Conservation (phyloP, 768 basidiomycete genomes). For the Podaxis sp. region DNA sequence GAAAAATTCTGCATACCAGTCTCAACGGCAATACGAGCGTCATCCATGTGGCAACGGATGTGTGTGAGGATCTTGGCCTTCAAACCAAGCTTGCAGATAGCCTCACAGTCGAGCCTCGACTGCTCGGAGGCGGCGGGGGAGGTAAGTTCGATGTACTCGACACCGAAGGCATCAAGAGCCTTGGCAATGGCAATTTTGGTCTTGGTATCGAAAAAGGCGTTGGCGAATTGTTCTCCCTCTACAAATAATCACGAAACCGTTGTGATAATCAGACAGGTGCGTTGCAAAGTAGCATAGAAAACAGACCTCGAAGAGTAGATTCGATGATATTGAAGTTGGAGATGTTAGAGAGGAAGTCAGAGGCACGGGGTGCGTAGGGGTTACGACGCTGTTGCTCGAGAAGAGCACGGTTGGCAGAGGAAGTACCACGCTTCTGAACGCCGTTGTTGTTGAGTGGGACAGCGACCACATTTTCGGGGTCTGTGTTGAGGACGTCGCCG, state of each 20-base stretch:
- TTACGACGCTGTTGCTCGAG: slow-evolving; percentile 51
- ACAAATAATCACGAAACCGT: slow-evolving; percentile 3
- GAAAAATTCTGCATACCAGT: slow-evolving; percentile 60
- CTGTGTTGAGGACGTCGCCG: slow-evolving; percentile 45
- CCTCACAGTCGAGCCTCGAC: slow-evolving; percentile 90
- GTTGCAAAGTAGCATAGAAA: neutral
- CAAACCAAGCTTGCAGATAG: slow-evolving; percentile 98
- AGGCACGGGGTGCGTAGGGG: slow-evolving; percentile 87
- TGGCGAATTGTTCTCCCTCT: slow-evolving; percentile 99
- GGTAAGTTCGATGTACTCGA: slow-evolving; percentile 99
- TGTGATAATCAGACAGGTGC: neutral
- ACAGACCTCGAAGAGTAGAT: slow-evolving; percentile 87
- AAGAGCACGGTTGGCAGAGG: slow-evolving; percentile 32
- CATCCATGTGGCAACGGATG: slow-evolving; percentile 99
- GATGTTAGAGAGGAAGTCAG: slow-evolving; percentile 90
- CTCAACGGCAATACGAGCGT: slow-evolving; percentile 96
- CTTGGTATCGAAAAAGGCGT: slow-evolving; percentile 99
- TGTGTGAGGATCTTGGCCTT: slow-evolving; percentile 97
- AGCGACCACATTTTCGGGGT: slow-evolving; percentile 66
- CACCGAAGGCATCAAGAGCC: slow-evolving; percentile 97
- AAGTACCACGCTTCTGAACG: slow-evolving; percentile 41
- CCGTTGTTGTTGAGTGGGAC: slow-evolving; percentile 58
- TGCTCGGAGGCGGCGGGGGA: slow-evolving; percentile 98
- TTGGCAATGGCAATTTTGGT: slow-evolving; percentile 99
- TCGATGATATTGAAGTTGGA: slow-evolving; percentile 97